Base-by-base conservation (phyloP, 192 early-diverging fungal genomes). In the Geranomyces michiganensis region DNA sequence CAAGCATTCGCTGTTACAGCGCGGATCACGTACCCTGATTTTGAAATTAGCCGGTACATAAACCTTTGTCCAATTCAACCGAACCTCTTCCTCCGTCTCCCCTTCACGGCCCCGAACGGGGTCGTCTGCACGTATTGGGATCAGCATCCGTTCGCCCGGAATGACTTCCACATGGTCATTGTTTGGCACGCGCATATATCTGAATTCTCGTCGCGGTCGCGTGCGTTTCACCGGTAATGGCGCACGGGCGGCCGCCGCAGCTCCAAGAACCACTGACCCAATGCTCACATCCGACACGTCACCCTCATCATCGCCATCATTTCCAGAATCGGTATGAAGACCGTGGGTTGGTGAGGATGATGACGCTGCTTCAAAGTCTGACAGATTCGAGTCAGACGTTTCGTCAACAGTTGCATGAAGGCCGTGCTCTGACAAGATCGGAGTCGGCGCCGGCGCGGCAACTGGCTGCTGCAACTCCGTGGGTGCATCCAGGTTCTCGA, bases 131-230 rank as follows among this genome's bases (percentile, higher is more conserved):
- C 73, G 22, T 79, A 86, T 78, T 14, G 90, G 94, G 10, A 98
- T 85, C 46, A 98, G 76, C 87, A 98, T 94, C 36, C 82, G 76
- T 4, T 90, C 82, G 14, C 89, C 87, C 21, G 90, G 92, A 49
- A 93, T 85, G 3, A 97, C 86, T 26, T 92, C 88, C 19, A 96
- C 86, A 6, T 87, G 88, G 71, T 99, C 95, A 29, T 86, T 77
- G 27, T 92, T 90, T 1, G 97, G 97, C 4, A 90, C 96, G 21
- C 96, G 87, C 67, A 93, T 74, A 70, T 90, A 87, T 19, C 84
- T 80, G 6, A 68, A 70, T 41, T 70, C 70, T 82, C 93, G 73
- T 88, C 81, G 7, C 81, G 83, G 31, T 76, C 74, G 30, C 19
- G 58, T 12, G 87, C 84, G 14, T 70, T 76, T 27, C n/a, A 1